phyloP scores from a whole-genome alignment of 306 rosid genomes.

The barrel medic (Medicago truncatula) region MtrunA17r5.0-ANR NC_053046.1:1349001-1349500 shows the following conservation, averaged over 20 bases:
- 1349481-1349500: too few relatives aligned
- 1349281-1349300: conserved; percentile 1
- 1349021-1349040: conserved; percentile 80
- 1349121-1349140: conserved; percentile 96
- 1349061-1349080: conserved; percentile 59
- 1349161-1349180: conserved; percentile 53
- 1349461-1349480: too few relatives aligned
- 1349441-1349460: too few relatives aligned
- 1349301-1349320: background rate
- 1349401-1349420: too few relatives aligned
- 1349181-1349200: conserved; percentile 43
- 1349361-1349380: too few relatives aligned
- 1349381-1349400: too few relatives aligned
- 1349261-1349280: conserved; percentile 2
- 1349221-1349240: conserved; percentile 13
- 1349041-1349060: conserved; percentile 65
- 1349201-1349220: conserved; percentile 16
- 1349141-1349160: conserved; percentile 88
- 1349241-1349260: conserved; percentile 3
- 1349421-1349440: too few relatives aligned
- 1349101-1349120: conserved; percentile 77
- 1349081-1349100: conserved; percentile 73
- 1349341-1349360: too few relatives aligned
- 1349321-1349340: too few relatives aligned
- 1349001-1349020: conserved; percentile 88